Percentiles rank a stretch among this genome's conserved stretches.
Evolutionary conservation across 495 filamentous ascomycete genomes (phyloP).

Genomic region (Glarea lozoyensis): DNA sequence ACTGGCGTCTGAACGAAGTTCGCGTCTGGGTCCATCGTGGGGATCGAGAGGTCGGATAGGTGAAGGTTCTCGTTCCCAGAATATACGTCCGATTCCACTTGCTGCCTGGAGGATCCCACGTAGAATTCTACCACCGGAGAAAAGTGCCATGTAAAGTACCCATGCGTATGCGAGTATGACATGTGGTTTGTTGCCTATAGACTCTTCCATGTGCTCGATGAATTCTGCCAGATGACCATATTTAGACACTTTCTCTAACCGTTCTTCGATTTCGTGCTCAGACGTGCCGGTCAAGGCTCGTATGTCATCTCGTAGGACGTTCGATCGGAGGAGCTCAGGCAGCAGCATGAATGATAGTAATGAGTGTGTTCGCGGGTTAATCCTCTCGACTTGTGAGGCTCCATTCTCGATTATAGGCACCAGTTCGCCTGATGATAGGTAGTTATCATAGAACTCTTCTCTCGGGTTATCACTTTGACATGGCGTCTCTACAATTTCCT

Average conservation of each 20-base stretch:
- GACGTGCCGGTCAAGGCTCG: conserved; percentile 5
- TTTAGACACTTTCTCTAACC: conserved; percentile 6
- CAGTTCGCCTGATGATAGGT: not conserved
- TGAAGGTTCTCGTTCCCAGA: conserved; percentile 28
- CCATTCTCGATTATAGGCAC: not conserved
- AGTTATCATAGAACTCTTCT: conserved; percentile 3
- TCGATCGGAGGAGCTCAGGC: conserved; percentile 12
- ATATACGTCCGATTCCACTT: conserved; percentile 30
- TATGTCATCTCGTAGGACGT: conserved; percentile 16
- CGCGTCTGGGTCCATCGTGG: not conserved
- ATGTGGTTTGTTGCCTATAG: conserved; percentile 33
- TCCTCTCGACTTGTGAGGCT: no score
- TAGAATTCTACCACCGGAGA: conserved; percentile 48
- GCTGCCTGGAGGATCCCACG: conserved; percentile 33
- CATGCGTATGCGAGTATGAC: conserved; percentile 46
- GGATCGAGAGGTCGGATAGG: conserved; percentile 8
- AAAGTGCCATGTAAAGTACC: conserved; percentile 52
- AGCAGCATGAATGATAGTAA: conserved; percentile 10
- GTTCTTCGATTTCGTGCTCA: conserved; percentile 10
- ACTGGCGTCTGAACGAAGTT: not conserved
- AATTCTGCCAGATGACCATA: conserved; percentile 16
- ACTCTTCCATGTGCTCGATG: conserved; percentile 24
- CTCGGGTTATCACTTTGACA: conserved; percentile 5
- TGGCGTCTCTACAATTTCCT: conserved; percentile 18
- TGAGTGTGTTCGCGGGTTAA: conserved; percentile 5